These are phyloP conservation scores for Rozella allomycis DNA, from an alignment of 371 early-diverging fungal species.

Conservation along the genomic window DNA sequence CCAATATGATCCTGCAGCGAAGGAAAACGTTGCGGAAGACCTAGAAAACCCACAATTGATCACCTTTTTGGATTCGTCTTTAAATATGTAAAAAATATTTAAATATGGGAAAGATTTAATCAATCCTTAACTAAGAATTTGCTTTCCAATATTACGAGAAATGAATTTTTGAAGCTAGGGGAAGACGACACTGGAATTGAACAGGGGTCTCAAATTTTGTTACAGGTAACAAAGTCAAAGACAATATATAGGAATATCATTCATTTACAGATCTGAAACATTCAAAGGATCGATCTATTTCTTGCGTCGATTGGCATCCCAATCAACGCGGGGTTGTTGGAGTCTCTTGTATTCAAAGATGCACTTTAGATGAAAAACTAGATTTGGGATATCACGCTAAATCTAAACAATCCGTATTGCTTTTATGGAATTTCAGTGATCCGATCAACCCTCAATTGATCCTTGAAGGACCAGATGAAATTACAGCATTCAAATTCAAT, in stretches of 20 bases:
- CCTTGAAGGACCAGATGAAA: constrained; percentile 9
- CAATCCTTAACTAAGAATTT: constrained; percentile 21
- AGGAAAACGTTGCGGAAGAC: constrained; percentile 6
- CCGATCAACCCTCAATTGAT: constrained; percentile 40
- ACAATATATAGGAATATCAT: constrained; percentile 20
- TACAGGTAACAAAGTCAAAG: constrained; percentile 2
- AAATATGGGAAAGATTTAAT: constrained; percentile 19
- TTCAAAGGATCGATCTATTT: constrained; percentile 26
- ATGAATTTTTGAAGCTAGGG: constrained; percentile 22
- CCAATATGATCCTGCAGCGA: constrained; percentile 21
- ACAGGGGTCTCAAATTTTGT: constrained; percentile 16
- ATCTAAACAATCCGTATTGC: constrained; percentile 14
- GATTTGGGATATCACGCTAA: constrained; percentile 12
- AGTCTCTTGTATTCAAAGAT: constrained; percentile 18
- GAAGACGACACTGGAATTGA: constrained; percentile 28
- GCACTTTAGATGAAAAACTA: constrained; percentile 22
- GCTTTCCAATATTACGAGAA: constrained; percentile 20
- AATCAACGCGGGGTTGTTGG: constrained; percentile 21
- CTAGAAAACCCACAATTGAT: no score
- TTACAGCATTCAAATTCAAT: constrained; percentile 21
- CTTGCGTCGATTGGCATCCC: constrained; percentile 34
- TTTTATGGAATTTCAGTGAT: constrained; percentile 33
- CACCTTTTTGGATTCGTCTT: constrained; percentile 7
- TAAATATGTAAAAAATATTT: constrained; percentile 11
- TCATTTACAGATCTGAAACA: constrained; percentile 30